These are phyloP conservation scores for Pleurotus citrinopileatus DNA, from an alignment of 768 basidiomycete genomes.

Conservation along the genomic window DNA sequence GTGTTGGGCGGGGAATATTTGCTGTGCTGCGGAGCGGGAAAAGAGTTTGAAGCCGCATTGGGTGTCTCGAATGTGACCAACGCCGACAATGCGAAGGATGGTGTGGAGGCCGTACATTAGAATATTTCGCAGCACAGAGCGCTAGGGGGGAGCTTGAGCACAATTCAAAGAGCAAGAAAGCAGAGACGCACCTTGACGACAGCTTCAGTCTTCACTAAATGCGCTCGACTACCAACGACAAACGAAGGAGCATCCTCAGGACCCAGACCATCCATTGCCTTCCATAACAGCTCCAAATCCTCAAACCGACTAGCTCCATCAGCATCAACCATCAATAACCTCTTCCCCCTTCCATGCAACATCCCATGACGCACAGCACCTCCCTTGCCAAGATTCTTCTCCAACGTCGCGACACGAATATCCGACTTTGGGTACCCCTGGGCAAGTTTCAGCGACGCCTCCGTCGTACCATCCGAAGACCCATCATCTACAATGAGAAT, in stretches of 20 bases:
- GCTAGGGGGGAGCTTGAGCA: slow-evolving; percentile 41
- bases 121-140: slow-evolving; percentile 83
- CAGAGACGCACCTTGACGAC: slow-evolving; percentile 76
- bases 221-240: slow-evolving; percentile 87
- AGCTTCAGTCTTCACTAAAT: slow-evolving; percentile 87
- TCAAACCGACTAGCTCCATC: slow-evolving; percentile 90
- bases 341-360: slow-evolving; percentile 71
- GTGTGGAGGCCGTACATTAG: slow-evolving; percentile 95
- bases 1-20: slow-evolving; percentile 85
- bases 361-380: slow-evolving; percentile 93
- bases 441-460: slow-evolving; percentile 63
- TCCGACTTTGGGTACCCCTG: slow-evolving; percentile 50
- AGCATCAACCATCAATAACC: slow-evolving; percentile 90
- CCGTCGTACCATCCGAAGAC: slow-evolving; percentile 71
- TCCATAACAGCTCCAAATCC: slow-evolving; percentile 80
- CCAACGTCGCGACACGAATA: slow-evolving; percentile 76
- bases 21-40: slow-evolving; percentile 74
- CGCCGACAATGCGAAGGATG: slow-evolving; percentile 84
- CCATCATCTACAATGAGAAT: slow-evolving; percentile 92
- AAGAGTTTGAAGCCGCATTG: slow-evolving; percentile 98
- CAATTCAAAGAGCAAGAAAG: neutral
- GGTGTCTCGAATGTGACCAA: slow-evolving; percentile 88
- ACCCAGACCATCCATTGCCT: slow-evolving; percentile 62
- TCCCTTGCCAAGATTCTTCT: slow-evolving; percentile 86
- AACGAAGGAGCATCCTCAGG: slow-evolving; percentile 52